Conservation (phyloP, 805 yeast genomes). For the Ogataea haglerorum region DNA sequence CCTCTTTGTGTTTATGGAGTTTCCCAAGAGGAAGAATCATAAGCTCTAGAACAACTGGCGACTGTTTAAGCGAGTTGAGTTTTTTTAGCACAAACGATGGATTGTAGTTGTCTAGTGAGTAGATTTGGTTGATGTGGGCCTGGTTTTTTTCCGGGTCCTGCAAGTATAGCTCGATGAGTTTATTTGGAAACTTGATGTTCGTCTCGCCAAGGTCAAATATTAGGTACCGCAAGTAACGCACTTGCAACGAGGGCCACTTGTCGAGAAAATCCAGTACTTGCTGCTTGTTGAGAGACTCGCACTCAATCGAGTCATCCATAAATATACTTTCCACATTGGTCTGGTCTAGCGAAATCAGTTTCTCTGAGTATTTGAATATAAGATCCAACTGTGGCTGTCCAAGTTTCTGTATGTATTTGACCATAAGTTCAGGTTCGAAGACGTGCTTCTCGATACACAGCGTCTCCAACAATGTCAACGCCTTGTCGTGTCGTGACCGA, state of each 20-base stretch:
- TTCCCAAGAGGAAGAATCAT: constrained; percentile 57
- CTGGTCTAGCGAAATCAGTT: constrained; percentile 43
- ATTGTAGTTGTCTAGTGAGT: constrained; percentile 36
- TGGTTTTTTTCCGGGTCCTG: constrained; percentile 21
- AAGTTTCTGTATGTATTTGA: constrained; percentile 58
- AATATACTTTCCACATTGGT: constrained; percentile 49
- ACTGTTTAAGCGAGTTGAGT: constrained; percentile 17
- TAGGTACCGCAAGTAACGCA: constrained; percentile 52
- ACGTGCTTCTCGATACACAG: constrained; percentile 26
- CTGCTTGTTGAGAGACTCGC: constrained; percentile 53
- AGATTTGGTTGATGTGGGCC: constrained; percentile 35
- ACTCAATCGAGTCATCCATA: constrained; percentile 58
- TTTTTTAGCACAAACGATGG: constrained; percentile 33
- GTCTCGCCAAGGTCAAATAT: constrained; percentile 39
- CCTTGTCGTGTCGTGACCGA: constrained; percentile 59
- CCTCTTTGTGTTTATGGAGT: constrained; percentile 57
- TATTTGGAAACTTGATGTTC: constrained; percentile 39
- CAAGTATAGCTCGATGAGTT: constrained; percentile 45
- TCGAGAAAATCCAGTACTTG: constrained; percentile 54
- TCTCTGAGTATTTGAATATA: constrained; percentile 52
- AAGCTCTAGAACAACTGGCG: constrained; percentile 35
- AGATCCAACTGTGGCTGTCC: constrained; percentile 46
- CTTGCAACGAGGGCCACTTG: constrained; percentile 27
- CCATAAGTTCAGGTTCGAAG: constrained; percentile 43
- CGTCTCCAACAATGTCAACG: constrained; percentile 55